phyloP scores from a whole-genome alignment of 768 basidiomycete species.

The Termitomyces sp. region DNA sequence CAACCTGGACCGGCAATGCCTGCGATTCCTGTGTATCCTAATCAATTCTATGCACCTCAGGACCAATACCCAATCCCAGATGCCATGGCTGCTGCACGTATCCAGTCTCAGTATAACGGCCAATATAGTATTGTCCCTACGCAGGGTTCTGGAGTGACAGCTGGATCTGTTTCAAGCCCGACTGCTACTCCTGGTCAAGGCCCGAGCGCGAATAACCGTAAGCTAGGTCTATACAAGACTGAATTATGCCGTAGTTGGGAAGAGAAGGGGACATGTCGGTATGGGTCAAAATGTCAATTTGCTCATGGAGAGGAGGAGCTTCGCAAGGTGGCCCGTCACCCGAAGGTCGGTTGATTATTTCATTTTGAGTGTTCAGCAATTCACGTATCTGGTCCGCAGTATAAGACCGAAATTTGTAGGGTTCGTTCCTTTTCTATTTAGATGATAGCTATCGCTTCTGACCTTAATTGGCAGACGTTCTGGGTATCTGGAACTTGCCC shows the following conservation, averaged over 20 bases:
- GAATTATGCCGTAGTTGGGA: slow-evolving; percentile 90
- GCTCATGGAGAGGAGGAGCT: slow-evolving; percentile 90
- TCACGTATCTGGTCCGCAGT: slow-evolving; percentile 35
- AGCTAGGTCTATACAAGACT: slow-evolving; percentile 87
- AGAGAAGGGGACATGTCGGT: slow-evolving; percentile 83
- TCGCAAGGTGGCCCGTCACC: slow-evolving; percentile 78
- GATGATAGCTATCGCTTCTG: slow-evolving; percentile 18
- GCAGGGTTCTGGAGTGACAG: slow-evolving; percentile 21
- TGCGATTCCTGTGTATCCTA: slow-evolving; percentile 57
- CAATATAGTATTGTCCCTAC: slow-evolving; percentile 35
- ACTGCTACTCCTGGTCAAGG: slow-evolving; percentile 46
- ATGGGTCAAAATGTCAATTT: slow-evolving; percentile 88
- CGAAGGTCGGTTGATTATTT: slow-evolving; percentile 54
- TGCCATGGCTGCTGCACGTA: slow-evolving; percentile 47
- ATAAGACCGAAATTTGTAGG: slow-evolving; percentile 92
- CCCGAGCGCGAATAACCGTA: slow-evolving; percentile 88
- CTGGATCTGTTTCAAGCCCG: slow-evolving; percentile 35
- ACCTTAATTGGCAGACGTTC: slow-evolving; percentile 55
- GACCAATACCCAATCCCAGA: slow-evolving; percentile 49
- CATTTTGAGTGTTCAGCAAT: slow-evolving; percentile 8
- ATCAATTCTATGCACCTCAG: slow-evolving; percentile 61
- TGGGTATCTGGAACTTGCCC: slow-evolving; percentile 93
- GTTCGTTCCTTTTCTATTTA: slow-evolving; percentile 28
- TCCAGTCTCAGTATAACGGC: slow-evolving; percentile 60
- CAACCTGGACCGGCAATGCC: slow-evolving; percentile 43